Evolutionary conservation across 73 alveolate genomes (phyloP).

Genomic region (Symbiodinium natans): DNA sequence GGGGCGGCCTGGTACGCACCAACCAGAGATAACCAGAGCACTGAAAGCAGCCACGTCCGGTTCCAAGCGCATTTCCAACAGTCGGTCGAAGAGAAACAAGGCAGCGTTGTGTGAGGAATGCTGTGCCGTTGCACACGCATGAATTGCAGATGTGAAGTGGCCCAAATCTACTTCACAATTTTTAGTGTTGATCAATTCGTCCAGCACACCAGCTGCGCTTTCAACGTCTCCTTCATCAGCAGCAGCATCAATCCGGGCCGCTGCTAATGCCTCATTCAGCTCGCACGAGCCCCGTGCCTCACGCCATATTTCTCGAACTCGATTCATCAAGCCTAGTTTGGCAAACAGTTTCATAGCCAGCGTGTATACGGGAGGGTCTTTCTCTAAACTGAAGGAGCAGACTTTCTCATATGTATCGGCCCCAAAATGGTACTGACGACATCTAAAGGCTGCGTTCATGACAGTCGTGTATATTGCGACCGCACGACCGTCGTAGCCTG

Average conservation of each 20-base stretch:
- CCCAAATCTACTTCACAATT: not conserved
- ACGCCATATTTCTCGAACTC: slow-evolving; percentile 14
- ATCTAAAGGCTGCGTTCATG: not conserved
- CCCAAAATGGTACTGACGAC: not conserved
- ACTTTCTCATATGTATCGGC: not conserved
- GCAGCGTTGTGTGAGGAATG: not conserved
- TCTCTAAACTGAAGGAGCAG: not conserved
- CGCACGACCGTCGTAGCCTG: not conserved
- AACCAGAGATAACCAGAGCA: too few relatives aligned
- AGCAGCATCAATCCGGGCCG: slow-evolving; percentile 33
- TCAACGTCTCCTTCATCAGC: slow-evolving; percentile 40
- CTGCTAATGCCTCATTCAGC: not conserved
- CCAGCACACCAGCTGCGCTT: slow-evolving; percentile 1
- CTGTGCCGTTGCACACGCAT: not conserved
- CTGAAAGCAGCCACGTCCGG: not conserved
- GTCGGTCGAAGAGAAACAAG: not conserved
- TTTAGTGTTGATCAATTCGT: not conserved
- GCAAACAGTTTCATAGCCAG: not conserved
- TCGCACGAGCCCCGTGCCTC: not conserved
- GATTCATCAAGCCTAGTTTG: not conserved
- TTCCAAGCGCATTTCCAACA: not conserved
- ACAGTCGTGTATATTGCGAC: not conserved
- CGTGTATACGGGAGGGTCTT: not conserved
- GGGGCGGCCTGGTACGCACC: too few relatives aligned
- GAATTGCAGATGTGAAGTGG: not conserved